Evolutionary conservation across 1,284 basidiomycete species (phyloP).

Genomic region (Trichosporon sp.): DNA sequence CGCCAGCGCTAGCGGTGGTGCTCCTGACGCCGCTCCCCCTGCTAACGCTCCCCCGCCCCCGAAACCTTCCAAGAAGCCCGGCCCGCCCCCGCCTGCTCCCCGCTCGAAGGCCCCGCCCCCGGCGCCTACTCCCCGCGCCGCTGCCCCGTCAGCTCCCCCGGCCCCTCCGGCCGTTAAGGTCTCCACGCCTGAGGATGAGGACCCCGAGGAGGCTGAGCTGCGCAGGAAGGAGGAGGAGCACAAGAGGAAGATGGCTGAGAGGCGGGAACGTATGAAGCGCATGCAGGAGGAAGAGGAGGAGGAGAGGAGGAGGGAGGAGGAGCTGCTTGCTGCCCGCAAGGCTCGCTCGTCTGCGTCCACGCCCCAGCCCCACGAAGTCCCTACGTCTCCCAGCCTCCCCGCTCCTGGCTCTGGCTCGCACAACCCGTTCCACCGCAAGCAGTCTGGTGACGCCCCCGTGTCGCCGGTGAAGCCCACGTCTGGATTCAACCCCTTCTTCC

Average conservation of each 20-base stretch:
- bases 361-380: slow-evolving; percentile 27
- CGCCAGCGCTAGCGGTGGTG: slow-evolving; percentile 62
- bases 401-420: slow-evolving; percentile 34
- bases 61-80: slow-evolving; percentile 40
- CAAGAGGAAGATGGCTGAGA: slow-evolving; percentile 68
- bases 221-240: slow-evolving; percentile 67
- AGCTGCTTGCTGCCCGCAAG: slow-evolving; percentile 57
- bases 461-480: slow-evolving; percentile 40
- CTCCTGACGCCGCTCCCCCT: slow-evolving; percentile 37
- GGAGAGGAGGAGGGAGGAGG: slow-evolving; percentile 66
- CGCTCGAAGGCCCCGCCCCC: slow-evolving; percentile 31
- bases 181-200: slow-evolving; percentile 53
- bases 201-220: slow-evolving; percentile 69
- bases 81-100: slow-evolving; percentile 49
- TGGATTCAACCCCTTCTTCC: slow-evolving; percentile 59
- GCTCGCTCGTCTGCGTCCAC: slow-evolving; percentile 39
- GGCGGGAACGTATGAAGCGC: slow-evolving; percentile 66
- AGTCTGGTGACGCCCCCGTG: slow-evolving; percentile 45
- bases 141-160: slow-evolving; percentile 32
- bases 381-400: slow-evolving; percentile 22
- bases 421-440: slow-evolving; percentile 59
- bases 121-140: slow-evolving; percentile 30
- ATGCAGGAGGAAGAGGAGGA: slow-evolving; percentile 75
- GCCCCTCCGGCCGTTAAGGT: slow-evolving; percentile 50
- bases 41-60: slow-evolving; percentile 47